Percentiles rank a stretch among this genome's conserved stretches.
Conservation (phyloP, 805 yeast genomes). For the Ogataea trehaloabstinens region DNA sequence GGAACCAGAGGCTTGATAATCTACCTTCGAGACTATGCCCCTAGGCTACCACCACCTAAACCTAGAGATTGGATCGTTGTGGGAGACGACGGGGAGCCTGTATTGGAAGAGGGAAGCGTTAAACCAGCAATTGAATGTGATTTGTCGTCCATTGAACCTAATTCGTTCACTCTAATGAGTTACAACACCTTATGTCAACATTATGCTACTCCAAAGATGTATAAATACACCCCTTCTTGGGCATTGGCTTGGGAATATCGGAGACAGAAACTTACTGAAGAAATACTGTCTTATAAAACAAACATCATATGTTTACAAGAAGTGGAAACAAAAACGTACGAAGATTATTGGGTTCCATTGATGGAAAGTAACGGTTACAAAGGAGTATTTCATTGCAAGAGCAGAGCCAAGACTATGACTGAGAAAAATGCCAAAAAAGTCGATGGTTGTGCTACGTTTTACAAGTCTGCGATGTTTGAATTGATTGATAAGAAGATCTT, state of each 20-base stretch:
- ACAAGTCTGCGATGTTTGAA: conserved; percentile 63
- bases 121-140: conserved; percentile 25
- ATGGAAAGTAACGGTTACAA: conserved; percentile 74
- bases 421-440: conserved; percentile 81
- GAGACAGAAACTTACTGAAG: conserved; percentile 69
- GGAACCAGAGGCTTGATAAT: conserved; percentile 84
- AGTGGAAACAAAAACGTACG: conserved; percentile 83
- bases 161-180: conserved; percentile 71
- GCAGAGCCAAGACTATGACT: conserved; percentile 88
- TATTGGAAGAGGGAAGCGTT: conserved; percentile 26
- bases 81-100: conserved; percentile 70
- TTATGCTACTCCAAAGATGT: conserved; percentile 89
- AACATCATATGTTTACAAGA: conserved; percentile 93
- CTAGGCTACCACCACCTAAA: conserved; percentile 60
- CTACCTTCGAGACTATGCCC: conserved; percentile 79
- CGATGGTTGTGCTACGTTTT: conserved; percentile 98
- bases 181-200: conserved; percentile 94
- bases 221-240: conserved; percentile 96
- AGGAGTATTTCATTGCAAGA: conserved; percentile 80
- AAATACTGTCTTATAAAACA: conserved; percentile 60
- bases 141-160: conserved; percentile 29
- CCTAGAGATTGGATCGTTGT: conserved; percentile 83
- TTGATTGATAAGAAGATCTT: conserved; percentile 68
- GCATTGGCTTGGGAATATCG: conserved; percentile 94
- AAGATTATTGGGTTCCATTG: conserved; percentile 81